phyloP scores from a whole-genome alignment of 352 stramenopile genomes.

The Phytopythium kandeliae region DNA sequence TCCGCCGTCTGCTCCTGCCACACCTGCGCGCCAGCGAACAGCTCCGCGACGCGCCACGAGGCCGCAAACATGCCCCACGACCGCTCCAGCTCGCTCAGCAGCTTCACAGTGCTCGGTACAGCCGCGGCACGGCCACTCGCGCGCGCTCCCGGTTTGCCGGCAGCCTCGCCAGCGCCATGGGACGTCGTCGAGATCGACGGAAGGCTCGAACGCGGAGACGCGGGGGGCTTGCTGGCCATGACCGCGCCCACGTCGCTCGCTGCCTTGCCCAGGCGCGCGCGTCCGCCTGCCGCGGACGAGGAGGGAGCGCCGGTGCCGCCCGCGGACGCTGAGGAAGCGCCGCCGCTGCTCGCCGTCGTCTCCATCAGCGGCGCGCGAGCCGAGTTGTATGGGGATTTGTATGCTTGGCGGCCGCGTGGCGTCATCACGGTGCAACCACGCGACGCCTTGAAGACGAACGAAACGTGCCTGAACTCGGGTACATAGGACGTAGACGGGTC shows the following conservation, averaged over 20 bases:
- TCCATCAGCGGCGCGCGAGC: neutral
- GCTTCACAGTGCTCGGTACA: constrained; percentile 51
- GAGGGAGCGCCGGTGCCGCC: neutral
- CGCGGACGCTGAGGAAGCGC: neutral
- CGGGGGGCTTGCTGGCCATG: no score
- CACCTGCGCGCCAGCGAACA: constrained; percentile 65
- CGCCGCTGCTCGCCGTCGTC: neutral
- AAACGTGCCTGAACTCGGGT: neutral
- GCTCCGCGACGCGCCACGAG: constrained; percentile 57
- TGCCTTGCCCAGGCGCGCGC: constrained; percentile 4
- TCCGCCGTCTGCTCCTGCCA: constrained; percentile 42
- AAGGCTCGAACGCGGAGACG: constrained; percentile 3
- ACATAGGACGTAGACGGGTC: neutral
- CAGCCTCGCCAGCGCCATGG: constrained; percentile 2
- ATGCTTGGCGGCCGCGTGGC: neutral
- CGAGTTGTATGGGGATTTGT: neutral
- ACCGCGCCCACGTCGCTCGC: neutral
- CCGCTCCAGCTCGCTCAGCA: constrained; percentile 64
- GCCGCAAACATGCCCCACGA: constrained; percentile 71
- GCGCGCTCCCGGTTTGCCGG: constrained; percentile 11
- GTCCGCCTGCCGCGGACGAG: neutral
- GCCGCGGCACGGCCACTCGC: constrained; percentile 9
- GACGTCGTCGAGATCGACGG: constrained; percentile 3
- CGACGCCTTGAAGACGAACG: neutral
- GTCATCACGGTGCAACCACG: neutral